A percentile compares a stretch with the other conserved stretches of the same genome.
Evolutionary conservation across 208 protist species (phyloP).

Genomic region (Novymonas esmeraldas): DNA sequence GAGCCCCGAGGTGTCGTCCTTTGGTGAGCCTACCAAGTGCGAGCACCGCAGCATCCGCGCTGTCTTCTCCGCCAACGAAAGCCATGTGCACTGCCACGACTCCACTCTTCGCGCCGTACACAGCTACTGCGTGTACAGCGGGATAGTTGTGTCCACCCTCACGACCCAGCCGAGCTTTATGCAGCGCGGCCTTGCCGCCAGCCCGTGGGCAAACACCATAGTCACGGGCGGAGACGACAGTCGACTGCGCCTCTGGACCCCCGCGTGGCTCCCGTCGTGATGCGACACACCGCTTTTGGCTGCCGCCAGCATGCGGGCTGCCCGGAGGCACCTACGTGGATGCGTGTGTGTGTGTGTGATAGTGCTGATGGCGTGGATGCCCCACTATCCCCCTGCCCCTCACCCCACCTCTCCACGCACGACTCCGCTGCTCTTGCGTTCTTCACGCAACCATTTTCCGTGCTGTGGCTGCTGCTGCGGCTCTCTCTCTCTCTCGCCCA

Average conservation of each 20-base stretch:
- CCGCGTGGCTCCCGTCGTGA: conserved; percentile 53
- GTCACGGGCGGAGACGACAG: conserved; percentile 86
- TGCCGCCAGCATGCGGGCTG: neutral
- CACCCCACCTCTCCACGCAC: too few relatives aligned
- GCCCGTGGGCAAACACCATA: conserved; percentile 56
- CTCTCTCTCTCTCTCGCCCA: neutral
- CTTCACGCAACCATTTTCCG: too few relatives aligned
- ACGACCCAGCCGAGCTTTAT: conserved; percentile 63
- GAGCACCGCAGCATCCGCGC: conserved; percentile 77
- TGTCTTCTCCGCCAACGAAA: conserved; percentile 73
- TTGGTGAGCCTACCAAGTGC: conserved; percentile 77
- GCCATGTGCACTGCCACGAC: conserved; percentile 74
- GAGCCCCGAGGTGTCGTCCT: conserved; percentile 60
- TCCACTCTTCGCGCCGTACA: conserved; percentile 64
- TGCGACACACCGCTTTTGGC: neutral
- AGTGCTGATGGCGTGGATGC: too few relatives aligned
- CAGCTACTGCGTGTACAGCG: conserved; percentile 71
- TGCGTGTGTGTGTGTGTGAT: neutral
- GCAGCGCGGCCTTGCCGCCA: conserved; percentile 60
- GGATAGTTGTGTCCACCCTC: conserved; percentile 56
- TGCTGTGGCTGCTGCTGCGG: too few relatives aligned
- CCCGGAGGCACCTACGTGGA: too few relatives aligned
- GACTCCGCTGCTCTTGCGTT: too few relatives aligned
- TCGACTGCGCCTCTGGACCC: conserved; percentile 81
- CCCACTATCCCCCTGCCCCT: too few relatives aligned